These are phyloP conservation scores for Eucalyptus coolabah DNA, from an alignment of 345 rosid genomes.

Conservation along the genomic window DNA sequence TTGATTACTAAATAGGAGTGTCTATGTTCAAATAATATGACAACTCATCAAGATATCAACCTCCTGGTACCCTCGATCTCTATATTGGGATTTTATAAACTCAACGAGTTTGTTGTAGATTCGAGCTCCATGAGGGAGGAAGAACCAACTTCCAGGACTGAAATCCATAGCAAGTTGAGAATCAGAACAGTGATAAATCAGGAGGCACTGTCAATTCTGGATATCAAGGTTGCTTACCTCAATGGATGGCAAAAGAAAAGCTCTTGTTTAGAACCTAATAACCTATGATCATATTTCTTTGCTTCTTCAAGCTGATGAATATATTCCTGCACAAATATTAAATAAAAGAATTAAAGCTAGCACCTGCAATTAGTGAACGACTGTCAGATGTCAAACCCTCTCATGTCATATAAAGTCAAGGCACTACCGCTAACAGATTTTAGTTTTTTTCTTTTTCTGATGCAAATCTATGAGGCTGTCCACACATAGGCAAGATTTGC, in stretches of 20 bases:
- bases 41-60: conserved; percentile 8
- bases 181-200: background rate
- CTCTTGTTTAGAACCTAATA: conserved; percentile 84
- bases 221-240: conserved; percentile 29
- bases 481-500: background rate
- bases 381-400: background rate
- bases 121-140: conserved; percentile 85
- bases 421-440: background rate
- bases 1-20: background rate
- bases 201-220: background rate
- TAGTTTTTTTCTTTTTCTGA: background rate
- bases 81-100: conserved; percentile 60
- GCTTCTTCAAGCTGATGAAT: conserved; percentile 68
- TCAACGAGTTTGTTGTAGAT: conserved; percentile 78
- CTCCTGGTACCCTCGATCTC: conserved; percentile 92
- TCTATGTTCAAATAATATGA: background rate
- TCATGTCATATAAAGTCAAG: background rate
- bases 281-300: conserved; percentile 86
- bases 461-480: background rate
- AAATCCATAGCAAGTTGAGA: conserved; percentile 2
- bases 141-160: conserved; percentile 99
- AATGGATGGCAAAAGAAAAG: conserved; percentile 83
- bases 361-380: background rate
- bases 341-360: background rate
- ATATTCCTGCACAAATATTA: conserved; percentile 48